phyloP scores from a whole-genome alignment of 306 rosid genomes.

The Myrica gale region DNA sequence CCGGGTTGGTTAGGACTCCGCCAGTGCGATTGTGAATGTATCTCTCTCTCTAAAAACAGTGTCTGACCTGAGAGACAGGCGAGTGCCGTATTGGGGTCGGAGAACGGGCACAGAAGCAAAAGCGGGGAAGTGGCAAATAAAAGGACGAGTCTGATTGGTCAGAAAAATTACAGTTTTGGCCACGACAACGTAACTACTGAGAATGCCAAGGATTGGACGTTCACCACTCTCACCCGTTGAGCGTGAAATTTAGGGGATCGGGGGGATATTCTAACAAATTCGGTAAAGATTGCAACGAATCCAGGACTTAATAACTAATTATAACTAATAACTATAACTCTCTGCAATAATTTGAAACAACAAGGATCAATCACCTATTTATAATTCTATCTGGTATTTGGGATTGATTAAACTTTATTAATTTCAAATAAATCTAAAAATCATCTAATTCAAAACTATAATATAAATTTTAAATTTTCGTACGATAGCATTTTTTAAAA shows the following conservation, averaged over 20 bases:
- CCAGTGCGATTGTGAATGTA: constrained; percentile 1
- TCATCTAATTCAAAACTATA: background rate
- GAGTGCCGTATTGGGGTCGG: constrained; percentile 40
- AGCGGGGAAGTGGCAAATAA: background rate
- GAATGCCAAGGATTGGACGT: background rate
- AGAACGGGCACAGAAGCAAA: constrained; percentile 30
- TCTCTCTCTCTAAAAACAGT: background rate
- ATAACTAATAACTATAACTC: too few species aligned
- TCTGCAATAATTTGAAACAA: too few species aligned
- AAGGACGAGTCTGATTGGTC: background rate
- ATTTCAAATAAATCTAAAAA: too few species aligned
- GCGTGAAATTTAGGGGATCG: background rate
- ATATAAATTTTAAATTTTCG: background rate
- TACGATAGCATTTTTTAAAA: too few species aligned
- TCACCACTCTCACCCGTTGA: background rate
- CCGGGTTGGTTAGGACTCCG: background rate
- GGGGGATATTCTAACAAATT: too few species aligned
- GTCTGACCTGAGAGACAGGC: constrained; percentile 6
- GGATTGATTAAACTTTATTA: too few species aligned
- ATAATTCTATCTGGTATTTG: too few species aligned
- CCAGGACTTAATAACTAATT: too few species aligned
- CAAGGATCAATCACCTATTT: too few species aligned
- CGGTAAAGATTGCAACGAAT: too few species aligned
- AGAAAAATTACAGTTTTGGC: constrained; percentile 23
- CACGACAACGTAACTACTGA: constrained; percentile 32